phyloP scores from a whole-genome alignment of 2,329 filamentous ascomycete species.

The Colletotrichum truncatum region DNA sequence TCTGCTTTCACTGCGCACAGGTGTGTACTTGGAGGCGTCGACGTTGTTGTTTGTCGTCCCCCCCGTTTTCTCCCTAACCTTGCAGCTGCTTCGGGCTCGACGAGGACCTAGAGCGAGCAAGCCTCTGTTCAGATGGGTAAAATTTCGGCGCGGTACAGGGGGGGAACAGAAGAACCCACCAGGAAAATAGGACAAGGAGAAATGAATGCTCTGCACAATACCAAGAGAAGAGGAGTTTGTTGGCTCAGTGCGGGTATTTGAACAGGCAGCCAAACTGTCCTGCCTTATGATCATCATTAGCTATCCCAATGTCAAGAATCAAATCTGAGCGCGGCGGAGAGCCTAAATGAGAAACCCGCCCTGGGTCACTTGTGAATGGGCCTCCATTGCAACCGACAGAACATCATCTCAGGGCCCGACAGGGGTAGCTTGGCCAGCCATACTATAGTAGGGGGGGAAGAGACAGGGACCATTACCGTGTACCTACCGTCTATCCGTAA shows the following conservation, averaged over 20 bases:
- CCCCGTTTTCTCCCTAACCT: slow-evolving; percentile 7
- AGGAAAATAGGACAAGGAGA: not conserved
- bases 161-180: not conserved
- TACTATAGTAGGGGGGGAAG: too few species aligned
- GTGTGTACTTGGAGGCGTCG: too few species aligned
- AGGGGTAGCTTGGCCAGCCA: not conserved
- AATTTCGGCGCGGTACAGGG: slow-evolving; percentile 1
- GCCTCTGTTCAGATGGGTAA: not conserved
- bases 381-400: slow-evolving; percentile 13
- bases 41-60: not conserved
- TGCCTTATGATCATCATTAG: too few species aligned
- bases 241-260: too few species aligned
- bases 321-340: not conserved
- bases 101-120: slow-evolving; percentile 13
- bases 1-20: too few species aligned
- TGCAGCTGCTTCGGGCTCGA: slow-evolving; percentile 16
- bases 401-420: not conserved
- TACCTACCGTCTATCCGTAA: not conserved
- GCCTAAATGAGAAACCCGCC: slow-evolving; percentile 1
- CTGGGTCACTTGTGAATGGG: not conserved
- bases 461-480: too few species aligned
- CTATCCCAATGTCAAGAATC: too few species aligned
- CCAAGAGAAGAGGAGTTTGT: too few species aligned
- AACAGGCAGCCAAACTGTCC: too few species aligned
- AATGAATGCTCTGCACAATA: too few species aligned